These are phyloP conservation scores for Candida berthetii DNA, from an alignment of 805 yeast genomes.

Conservation along the genomic window DNA sequence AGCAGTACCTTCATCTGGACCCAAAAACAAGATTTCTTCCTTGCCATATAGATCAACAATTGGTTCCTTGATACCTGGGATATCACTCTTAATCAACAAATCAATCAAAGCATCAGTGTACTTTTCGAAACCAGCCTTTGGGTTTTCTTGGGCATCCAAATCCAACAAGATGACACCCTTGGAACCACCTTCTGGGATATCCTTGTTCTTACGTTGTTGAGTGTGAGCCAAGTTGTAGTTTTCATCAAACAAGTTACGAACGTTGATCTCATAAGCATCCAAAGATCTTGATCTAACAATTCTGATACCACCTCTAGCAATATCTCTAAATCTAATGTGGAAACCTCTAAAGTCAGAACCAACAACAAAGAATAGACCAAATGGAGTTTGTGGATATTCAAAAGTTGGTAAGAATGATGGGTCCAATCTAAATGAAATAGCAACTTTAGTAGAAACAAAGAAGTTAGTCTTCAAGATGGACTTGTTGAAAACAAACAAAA, in stretches of 20 bases:
- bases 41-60: slow-evolving; percentile 80
- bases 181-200: slow-evolving; percentile 98
- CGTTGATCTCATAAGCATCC: slow-evolving; percentile 82
- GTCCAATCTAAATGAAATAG: slow-evolving; percentile 85
- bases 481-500: slow-evolving; percentile 79
- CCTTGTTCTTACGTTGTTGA: slow-evolving; percentile 95
- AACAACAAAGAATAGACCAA: slow-evolving; percentile 91
- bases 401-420: slow-evolving; percentile 77
- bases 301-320: slow-evolving; percentile 97
- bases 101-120: slow-evolving; percentile 90
- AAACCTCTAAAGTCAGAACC: slow-evolving; percentile 97
- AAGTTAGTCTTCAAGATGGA: slow-evolving; percentile 90
- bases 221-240: slow-evolving; percentile 94
- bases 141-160: slow-evolving; percentile 62
- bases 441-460: slow-evolving; percentile 90
- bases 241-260: slow-evolving; percentile 89
- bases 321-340: slow-evolving; percentile 94
- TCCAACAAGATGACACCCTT: slow-evolving; percentile 92
- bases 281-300: slow-evolving; percentile 81
- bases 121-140: slow-evolving; percentile 83
- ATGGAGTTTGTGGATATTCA: slow-evolving; percentile 92
- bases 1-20: slow-evolving; percentile 99
- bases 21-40: slow-evolving; percentile 91
- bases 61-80: slow-evolving; percentile 74
- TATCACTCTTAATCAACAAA: slow-evolving; percentile 60